Evolutionary conservation across 805 yeast genomes (phyloP).

Genomic region (Clavispora phyllophila): DNA sequence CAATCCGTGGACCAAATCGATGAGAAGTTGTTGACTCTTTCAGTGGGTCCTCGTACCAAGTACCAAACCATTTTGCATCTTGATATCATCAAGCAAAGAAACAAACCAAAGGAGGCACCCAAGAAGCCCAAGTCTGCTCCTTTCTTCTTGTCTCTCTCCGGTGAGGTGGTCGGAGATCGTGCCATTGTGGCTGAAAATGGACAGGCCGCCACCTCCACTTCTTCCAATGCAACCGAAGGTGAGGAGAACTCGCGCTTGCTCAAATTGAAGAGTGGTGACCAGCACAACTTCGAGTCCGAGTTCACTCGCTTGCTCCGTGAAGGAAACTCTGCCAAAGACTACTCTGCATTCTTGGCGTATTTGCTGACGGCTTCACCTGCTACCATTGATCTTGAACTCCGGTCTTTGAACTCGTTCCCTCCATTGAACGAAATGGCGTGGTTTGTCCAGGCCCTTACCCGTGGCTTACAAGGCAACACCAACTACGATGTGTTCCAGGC

Average conservation of each 20-base stretch:
- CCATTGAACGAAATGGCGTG: slow-evolving; percentile 62
- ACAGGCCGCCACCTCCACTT: slow-evolving; percentile 4
- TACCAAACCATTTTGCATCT: slow-evolving; percentile 74
- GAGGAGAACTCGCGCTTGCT: slow-evolving; percentile 30
- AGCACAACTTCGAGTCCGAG: slow-evolving; percentile 60
- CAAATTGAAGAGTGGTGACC: slow-evolving; percentile 25
- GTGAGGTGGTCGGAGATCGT: slow-evolving; percentile 66
- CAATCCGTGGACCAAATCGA: slow-evolving; percentile 60
- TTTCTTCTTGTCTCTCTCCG: slow-evolving; percentile 70
- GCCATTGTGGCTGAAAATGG: slow-evolving; percentile 47
- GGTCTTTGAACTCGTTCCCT: slow-evolving; percentile 63
- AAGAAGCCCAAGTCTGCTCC: slow-evolving; percentile 76
- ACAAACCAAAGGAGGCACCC: slow-evolving; percentile 85
- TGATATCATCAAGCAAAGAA: slow-evolving; percentile 79
- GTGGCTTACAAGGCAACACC: slow-evolving; percentile 49
- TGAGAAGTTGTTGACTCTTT: slow-evolving; percentile 61
- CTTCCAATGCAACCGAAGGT: slow-evolving; percentile 18
- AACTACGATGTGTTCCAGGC: slow-evolving; percentile 82
- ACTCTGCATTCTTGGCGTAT: slow-evolving; percentile 46
- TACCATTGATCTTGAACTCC: slow-evolving; percentile 76
- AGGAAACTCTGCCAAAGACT: slow-evolving; percentile 39
- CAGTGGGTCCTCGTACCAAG: slow-evolving; percentile 71
- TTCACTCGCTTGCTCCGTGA: slow-evolving; percentile 65
- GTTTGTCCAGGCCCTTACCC: slow-evolving; percentile 64
- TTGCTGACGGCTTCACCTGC: slow-evolving; percentile 68